Base-by-base conservation (phyloP, 345 rosid genomes). In the Populus euphratica region DNA sequence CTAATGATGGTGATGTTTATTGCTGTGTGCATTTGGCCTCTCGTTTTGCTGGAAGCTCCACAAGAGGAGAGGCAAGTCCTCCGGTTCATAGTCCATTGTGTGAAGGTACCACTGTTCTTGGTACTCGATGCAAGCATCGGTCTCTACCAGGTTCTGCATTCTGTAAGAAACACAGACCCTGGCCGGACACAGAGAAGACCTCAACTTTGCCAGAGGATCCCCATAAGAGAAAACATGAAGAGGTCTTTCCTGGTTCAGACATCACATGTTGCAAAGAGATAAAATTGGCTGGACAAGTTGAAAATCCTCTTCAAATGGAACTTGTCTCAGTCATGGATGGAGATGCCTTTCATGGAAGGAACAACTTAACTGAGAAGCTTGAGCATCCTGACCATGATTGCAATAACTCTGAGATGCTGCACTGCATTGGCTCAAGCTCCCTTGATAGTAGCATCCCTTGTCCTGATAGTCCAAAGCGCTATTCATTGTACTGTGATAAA, bases 11-110 rank as follows among this genome's bases (percentile, higher is more conserved):
- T 23, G 99, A 96, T 86, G 90, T 91, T 70, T 94, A 91, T 77
- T 96, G 99, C 64, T 96, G 99, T 83, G 97, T 96, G 78, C 99
- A 96, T 87, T 86, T 96, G 88, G 96, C 98, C 63, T 90, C 98
- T 82, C 98, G 98, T 79, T 94, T 94, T 77, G 84, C 81, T 5
- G 88, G 95, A n/a, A 88, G 86, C 72, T 82, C 93, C 31, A 43
- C 80, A 29, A 91, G 87, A 83, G 76, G 84, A 49, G 92, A 90
- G 86, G 85, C 77, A 68, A 86, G 90, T n/a, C 85, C 85, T 35
- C 83, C 86, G 14, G 80, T 79, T 83, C 93, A 90, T 59, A 39
- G 89, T 68, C 93, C 93, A 7, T 83, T 91, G 90, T 96, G 98
- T 72, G 96, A 87, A 83, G 99, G 98, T 54, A 89, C 95, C 74